These are phyloP conservation scores for Pichia manshurica DNA, from an alignment of 805 yeast genomes.

Conservation along the genomic window DNA sequence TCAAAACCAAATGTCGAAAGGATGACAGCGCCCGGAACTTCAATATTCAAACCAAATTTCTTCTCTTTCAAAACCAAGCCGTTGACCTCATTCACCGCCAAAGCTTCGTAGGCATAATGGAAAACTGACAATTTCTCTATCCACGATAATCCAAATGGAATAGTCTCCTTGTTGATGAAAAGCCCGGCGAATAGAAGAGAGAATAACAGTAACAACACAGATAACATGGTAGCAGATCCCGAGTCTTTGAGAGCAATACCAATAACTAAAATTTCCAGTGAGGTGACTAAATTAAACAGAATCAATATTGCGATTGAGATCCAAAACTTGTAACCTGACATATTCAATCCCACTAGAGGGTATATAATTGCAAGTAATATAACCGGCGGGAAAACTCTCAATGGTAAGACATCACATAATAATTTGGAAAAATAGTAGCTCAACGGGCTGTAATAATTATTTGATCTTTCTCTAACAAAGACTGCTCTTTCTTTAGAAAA, in stretches of 20 bases:
- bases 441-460: slow-evolving; percentile 84
- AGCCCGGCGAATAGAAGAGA: slow-evolving; percentile 90
- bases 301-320: slow-evolving; percentile 66
- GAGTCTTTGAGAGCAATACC: slow-evolving; percentile 86
- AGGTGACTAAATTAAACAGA: slow-evolving; percentile 79
- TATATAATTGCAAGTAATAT: slow-evolving; percentile 74
- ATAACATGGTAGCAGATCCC: slow-evolving; percentile 86
- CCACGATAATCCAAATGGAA: slow-evolving; percentile 49
- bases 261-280: slow-evolving; percentile 77
- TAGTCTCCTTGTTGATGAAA: slow-evolving; percentile 74
- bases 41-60: slow-evolving; percentile 89
- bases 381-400: slow-evolving; percentile 88
- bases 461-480: slow-evolving; percentile 88
- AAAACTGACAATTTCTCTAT: slow-evolving; percentile 82
- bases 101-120: slow-evolving; percentile 93
- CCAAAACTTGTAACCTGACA: slow-evolving; percentile 68
- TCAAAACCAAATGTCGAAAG: slow-evolving; percentile 92
- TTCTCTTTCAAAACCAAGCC: slow-evolving; percentile 77
- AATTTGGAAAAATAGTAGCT: slow-evolving; percentile 84
- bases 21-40: slow-evolving; percentile 97
- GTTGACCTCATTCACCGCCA: slow-evolving; percentile 87
- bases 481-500: slow-evolving; percentile 85
- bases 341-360: slow-evolving; percentile 84
- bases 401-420: slow-evolving; percentile 85
- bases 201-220: slow-evolving; percentile 76